Evolutionary conservation across 495 filamentous ascomycete species (phyloP), one percentile per base, ranked within the genome.

Genomic region (Wilcoxina mikolae): DNA sequence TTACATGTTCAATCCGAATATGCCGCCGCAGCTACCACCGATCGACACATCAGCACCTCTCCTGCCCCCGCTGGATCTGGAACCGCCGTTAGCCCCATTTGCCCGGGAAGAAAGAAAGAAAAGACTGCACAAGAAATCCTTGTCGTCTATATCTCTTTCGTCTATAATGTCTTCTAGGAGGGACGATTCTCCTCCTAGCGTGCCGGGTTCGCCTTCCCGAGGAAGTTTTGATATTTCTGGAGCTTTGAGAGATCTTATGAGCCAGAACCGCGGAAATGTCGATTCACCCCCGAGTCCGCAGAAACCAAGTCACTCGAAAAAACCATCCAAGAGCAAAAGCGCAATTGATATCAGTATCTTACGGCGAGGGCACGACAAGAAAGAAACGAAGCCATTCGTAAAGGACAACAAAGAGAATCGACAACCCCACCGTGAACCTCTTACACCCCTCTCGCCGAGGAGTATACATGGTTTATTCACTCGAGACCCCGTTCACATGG

Each of bases 361-460:
- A 23, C 38, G 61, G 12, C 51, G 49, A 44, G 66, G 66, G 33
- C 56, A 61, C 17, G 53, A 62, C 35, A 64, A 55, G 35, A 51
- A 42, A 12, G 65, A 66, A 31, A 64, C 59, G 41, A 56, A 60
- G 43, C 39, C 43, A 2, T 35, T 52, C 24, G 58, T 58, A 3
- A 59, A 58, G 26, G 61, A 65, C 25, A 35, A 52, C 12, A 66
- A 66, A 29, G 64, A 66, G 41, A 66, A 66, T 39, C 56, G 59
- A 45, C 46, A 54, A 49, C 62, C 45, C 7, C 4, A 1, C 4
- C 22, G 46, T 10, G 46, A 49, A 27, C 46, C 46, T 49, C 46
- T 49, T 4, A 23, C 31, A 7, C 49, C 49, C 12, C 49, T 41
- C 4, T 38, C 49, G 23, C 49, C 49, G 10, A 11, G 49, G 33